Evolutionary conservation across 1,284 basidiomycete genomes (phyloP), one percentile per base, ranked within the genome.

Genomic region (Cutaneotrichosporon sp.): DNA sequence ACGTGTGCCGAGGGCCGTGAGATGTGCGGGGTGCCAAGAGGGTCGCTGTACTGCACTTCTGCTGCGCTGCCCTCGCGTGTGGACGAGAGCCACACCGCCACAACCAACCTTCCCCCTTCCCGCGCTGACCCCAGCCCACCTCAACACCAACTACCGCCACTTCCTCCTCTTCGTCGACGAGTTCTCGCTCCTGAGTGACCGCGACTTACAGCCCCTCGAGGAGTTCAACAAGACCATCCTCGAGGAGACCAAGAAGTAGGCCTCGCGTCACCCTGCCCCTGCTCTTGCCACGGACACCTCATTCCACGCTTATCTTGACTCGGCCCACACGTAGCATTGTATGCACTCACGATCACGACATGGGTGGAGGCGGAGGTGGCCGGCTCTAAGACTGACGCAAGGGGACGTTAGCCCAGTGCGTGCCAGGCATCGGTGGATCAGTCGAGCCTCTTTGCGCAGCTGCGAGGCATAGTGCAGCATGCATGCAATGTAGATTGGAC

Each of bases 81-180:
- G 13, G 4, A 4, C 34, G n/a, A n/a, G n/a, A n/a, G n/a, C n/a
- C n/a, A 7, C 43, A n/a, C n/a, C 43, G 25, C 9, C 16, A 29
- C 47, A n/a, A n/a, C 27, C 18, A 3, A n/a, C 52, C 10, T 7
- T 6, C 52, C 36, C 7, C 20, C 24, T 36, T 38, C 31, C 13
- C 10, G n/a, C 33, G 49, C 62, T 65, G 29, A 62, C 25, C 13
- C 14, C 71, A 97, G 95, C 95, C 1, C 97, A 99, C 79, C 84
- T 99, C 69, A 99, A 99, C 80, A 99, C 97, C 3, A 97, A 94
- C 75, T 99, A 99, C 80, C 87, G 92, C 31, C 97, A 99, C 81
- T 99, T 99, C 83, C 90, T 97, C 82, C 84, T 99, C 52, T 98
- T 99, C 77, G 87, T 98, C 65, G 89, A 92, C 71, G 95, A 99